Evolutionary conservation across 1,139 yeast species (phyloP), one percentile per base, ranked within the genome.

Genomic region (Pneumocystis murina): DNA sequence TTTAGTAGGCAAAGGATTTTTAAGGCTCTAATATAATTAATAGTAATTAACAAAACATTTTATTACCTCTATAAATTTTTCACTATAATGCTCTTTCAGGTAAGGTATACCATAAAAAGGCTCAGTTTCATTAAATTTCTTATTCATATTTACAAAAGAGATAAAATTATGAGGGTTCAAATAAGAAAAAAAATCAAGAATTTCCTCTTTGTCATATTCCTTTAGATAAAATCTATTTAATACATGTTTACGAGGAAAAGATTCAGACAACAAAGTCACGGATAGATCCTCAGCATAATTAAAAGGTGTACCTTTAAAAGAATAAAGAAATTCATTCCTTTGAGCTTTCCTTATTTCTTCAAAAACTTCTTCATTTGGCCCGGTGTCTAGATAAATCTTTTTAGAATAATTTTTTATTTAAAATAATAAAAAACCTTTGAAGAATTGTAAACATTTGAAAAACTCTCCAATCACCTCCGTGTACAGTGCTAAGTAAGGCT

Each of bases 41-140:
- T 89, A 87, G 68, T 86, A 86, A 0, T 97, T 89, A 4, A 95
- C 96, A 71, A 92, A 92, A 96, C 96, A 91, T 70, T 82, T 78
- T 73, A 92, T 98, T 17, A 70, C 77, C 30, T 75, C 67, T 62
- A 77, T 74, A 63, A 66, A 67, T 38, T 80, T 75, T 2, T 73
- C 75, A 0, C 70, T 64, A n/a, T 58, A 59, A 10, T 70, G 43
- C 72, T 67, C 16, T 68, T 66, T 64, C 74, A 74, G 55, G 75
- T 71, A 41, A 17, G 2, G 0, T 41, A 72, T 41, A 80, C 77
- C 10, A 83, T 77, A 68, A 91, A 79, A 68, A 4, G 54, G 54
- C 8, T 41, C 54, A 3, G 54, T 6, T 17, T 20, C 2, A 6
- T n/a, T 41, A 41, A 3, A 41, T 41, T 17, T 5, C 17, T 2